Percentiles rank a stretch among this genome's conserved stretches.
Evolutionary conservation across 2,329 filamentous ascomycete genomes (phyloP).

Genomic region (Coniochaeta prunicola): DNA sequence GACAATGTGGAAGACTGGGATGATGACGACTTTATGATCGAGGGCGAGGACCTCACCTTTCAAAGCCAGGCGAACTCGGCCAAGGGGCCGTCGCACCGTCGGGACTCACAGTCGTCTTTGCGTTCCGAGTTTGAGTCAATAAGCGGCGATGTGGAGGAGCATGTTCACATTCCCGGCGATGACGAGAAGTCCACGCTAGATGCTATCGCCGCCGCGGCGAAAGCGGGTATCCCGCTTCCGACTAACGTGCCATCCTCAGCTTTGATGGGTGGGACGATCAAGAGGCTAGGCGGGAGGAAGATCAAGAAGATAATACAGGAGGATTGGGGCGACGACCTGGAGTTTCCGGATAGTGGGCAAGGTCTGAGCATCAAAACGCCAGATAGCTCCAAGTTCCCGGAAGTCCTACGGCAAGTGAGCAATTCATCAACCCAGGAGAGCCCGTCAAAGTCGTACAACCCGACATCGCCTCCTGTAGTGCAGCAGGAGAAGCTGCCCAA

Average conservation of each 20-base stretch:
- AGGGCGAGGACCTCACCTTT: conserved; percentile 58
- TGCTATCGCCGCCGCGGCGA: conserved; percentile 80
- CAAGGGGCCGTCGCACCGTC: conserved; percentile 43
- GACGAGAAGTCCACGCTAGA: conserved; percentile 78
- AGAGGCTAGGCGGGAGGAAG: conserved; percentile 72
- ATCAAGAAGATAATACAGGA: conserved; percentile 67
- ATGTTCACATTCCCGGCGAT: conserved; percentile 75
- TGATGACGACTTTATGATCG: conserved; percentile 67
- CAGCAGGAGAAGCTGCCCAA: conserved; percentile 23
- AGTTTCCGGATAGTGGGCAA: conserved; percentile 53
- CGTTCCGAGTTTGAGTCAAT: conserved; percentile 75
- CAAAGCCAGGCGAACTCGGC: conserved; percentile 40
- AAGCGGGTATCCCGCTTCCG: conserved; percentile 86
- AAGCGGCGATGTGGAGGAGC: conserved; percentile 77
- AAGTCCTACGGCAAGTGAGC: conserved; percentile 60
- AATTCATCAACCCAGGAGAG: conserved; percentile 48
- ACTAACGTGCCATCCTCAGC: conserved; percentile 81
- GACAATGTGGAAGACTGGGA: conserved; percentile 71
- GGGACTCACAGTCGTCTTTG: conserved; percentile 76
- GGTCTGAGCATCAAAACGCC: conserved; percentile 58
- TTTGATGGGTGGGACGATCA: conserved; percentile 86
- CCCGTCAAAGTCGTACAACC: conserved; percentile 29
- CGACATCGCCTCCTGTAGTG: conserved; percentile 9
- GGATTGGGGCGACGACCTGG: conserved; percentile 76
- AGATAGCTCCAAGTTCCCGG: conserved; percentile 56